Conservation (phyloP, 2,329 filamentous ascomycete genomes). For the Macroventuria anomochaeta region DNA sequence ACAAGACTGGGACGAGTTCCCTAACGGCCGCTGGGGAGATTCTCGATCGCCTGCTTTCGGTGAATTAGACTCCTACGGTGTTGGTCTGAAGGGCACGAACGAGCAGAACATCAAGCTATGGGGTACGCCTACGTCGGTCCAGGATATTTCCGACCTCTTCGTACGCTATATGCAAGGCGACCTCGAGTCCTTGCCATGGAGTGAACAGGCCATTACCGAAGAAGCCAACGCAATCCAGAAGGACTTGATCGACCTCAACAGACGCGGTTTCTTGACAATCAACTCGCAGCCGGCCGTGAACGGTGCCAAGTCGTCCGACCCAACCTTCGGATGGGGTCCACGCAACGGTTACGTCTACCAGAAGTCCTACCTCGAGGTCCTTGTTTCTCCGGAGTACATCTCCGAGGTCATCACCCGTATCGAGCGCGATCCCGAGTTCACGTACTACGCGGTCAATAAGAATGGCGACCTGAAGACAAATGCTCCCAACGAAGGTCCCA, state of each 20-base stretch:
- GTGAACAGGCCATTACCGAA: conserved; percentile 81
- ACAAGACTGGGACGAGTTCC: conserved; percentile 98
- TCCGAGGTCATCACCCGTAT: conserved; percentile 79
- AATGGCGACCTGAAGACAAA: conserved; percentile 84
- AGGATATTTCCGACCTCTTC: conserved; percentile 83
- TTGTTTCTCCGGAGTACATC: conserved; percentile 82
- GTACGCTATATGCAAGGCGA: conserved; percentile 83
- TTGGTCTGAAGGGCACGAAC: conserved; percentile 91
- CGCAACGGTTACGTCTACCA: conserved; percentile 97
- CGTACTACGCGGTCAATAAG: conserved; percentile 93
- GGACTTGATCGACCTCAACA: conserved; percentile 81
- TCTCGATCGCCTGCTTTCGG: conserved; percentile 95
- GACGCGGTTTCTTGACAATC: conserved; percentile 87
- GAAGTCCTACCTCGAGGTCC: conserved; percentile 93
- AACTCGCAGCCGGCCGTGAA: conserved; percentile 97
- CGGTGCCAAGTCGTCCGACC: conserved; percentile 84
- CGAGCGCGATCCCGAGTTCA: conserved; percentile 78
- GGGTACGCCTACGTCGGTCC: conserved; percentile 81
- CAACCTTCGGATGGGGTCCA: conserved; percentile 92
- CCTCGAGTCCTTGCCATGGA: conserved; percentile 88
- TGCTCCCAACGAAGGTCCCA: conserved; percentile 82
- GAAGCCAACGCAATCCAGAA: conserved; percentile 81
- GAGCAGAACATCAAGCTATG: conserved; percentile 95
- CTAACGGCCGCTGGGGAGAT: conserved; percentile 98
- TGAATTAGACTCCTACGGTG: conserved; percentile 91